Base-by-base conservation (phyloP, 2,329 filamentous ascomycete species). In the Ophiostoma ips region DNA sequence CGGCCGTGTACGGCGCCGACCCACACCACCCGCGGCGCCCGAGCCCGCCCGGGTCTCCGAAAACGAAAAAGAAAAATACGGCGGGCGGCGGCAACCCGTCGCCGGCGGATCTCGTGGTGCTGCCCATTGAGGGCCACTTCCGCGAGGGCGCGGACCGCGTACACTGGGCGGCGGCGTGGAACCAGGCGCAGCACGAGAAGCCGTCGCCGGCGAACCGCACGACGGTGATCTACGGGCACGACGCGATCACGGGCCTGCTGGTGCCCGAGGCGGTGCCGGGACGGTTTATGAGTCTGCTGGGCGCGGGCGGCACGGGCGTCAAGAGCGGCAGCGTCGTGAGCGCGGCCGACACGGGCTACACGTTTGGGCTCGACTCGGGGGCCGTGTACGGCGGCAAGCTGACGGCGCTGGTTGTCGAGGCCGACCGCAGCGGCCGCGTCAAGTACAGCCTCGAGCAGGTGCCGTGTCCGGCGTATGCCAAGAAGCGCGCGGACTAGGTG, bases 141-240 rank as follows among this genome's bases (percentile, higher is more conserved):
- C 33, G 44, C 46, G 19, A 70, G 5, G 83, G 82, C 47, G 71
- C 75, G 16, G 51, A 50, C 43, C 54, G 55, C 3, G 30, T 55
- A 33, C 74, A 75, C 13, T 94, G 87, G 87, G 72, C 79, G 48
- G 75, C 81, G 58, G 65, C 68, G 8, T 82, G 78, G 78, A 74
- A 79, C 59, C 66, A 66, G 50, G 63, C 65, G 51, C 74, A 81
- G 58, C 62, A 62, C 49, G 59, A 59, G 24, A 52, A 62, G 2
- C 50, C 54, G 11, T 46, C 45, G 21, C 52, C 43, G 54, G 45
- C 54, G 12, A 56, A 65, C 30, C 70, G 75, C 10, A 76, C 71
- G 37, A 87, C 84, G 1, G 83, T 94, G 37, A 73, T 94, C 51
- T 95, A 94, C 64, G 89, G 89, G 5, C 90, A 96, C 62, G 87